Conservation (phyloP, 108 stramenopile genomes). For the Cyclotella kingstonii region DNA sequence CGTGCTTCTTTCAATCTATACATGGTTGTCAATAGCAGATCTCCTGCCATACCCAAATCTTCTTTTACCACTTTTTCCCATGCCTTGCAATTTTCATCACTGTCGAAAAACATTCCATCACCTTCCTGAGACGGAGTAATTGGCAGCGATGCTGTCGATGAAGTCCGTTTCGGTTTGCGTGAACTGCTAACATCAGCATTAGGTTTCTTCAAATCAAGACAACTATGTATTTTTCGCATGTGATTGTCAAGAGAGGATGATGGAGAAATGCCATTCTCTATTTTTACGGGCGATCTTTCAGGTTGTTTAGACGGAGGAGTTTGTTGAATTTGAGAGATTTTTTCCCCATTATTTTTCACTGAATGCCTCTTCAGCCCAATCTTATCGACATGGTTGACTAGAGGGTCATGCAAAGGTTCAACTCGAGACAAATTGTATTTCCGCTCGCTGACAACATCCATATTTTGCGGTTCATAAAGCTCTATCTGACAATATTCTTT, state of each 20-base stretch:
- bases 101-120: slow-evolving; percentile 9
- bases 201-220: slow-evolving; percentile 18
- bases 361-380: too few relatives aligned
- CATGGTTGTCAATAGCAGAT: slow-evolving; percentile 64
- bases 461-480: slow-evolving; percentile 39
- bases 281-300: background rate
- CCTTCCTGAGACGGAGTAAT: slow-evolving; percentile 10
- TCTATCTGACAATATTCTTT: slow-evolving; percentile 66
- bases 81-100: slow-evolving; percentile 16
- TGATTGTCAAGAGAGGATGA: slow-evolving; percentile 10
- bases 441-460: background rate
- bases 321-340: background rate
- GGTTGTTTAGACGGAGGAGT: background rate
- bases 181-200: background rate
- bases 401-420: too few relatives aligned
- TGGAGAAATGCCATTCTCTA: background rate
- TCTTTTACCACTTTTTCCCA: slow-evolving; percentile 48
- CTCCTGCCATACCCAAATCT: slow-evolving; percentile 57
- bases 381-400: too few relatives aligned
- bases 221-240: slow-evolving; percentile 34
- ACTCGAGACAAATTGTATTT: background rate
- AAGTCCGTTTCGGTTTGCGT: slow-evolving; percentile 7
- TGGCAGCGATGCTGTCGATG: slow-evolving; percentile 20
- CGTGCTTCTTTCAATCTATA: slow-evolving; percentile 64
- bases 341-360: too few relatives aligned